Conservation (phyloP, 345 rosid species). For the Passiflora organensis region DNA sequence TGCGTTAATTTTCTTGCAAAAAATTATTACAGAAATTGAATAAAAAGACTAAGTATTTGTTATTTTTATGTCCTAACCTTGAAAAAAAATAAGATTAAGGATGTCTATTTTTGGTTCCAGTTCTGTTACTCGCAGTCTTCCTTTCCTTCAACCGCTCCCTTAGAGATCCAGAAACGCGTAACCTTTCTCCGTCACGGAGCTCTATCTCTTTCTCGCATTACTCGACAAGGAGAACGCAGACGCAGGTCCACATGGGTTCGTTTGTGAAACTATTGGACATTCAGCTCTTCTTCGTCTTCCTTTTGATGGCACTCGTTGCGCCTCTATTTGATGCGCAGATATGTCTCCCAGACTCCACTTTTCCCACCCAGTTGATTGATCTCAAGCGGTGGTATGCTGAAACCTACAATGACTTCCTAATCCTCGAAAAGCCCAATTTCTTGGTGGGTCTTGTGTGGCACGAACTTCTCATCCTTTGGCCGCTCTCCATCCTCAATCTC, state of each 20-base stretch:
- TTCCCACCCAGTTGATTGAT: constrained; percentile 43
- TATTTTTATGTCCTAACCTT: no score
- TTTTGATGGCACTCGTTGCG: constrained; percentile 32
- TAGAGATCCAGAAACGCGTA: no score
- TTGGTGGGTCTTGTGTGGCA: constrained; percentile 58
- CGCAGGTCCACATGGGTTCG: constrained; percentile 36
- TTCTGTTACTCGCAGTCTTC: no score
- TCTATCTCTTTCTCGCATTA: no score
- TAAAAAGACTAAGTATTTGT: no score
- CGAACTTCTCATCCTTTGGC: constrained; percentile 64
- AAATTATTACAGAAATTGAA: no score
- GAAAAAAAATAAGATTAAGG: no score
- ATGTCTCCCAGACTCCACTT: constrained; percentile 36
- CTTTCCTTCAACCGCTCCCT: no score
- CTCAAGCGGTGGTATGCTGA: constrained; percentile 36
- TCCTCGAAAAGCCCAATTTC: constrained; percentile 62
- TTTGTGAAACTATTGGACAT: constrained; percentile 45
- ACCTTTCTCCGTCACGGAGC: no score
- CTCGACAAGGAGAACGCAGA: no score
- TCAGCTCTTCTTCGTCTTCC: constrained; percentile 46
- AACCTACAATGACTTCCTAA: constrained; percentile 51
- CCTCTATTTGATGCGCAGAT: constrained; percentile 58
- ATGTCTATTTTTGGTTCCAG: no score
- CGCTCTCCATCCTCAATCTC: constrained; percentile 49
- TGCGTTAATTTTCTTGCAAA: no score